Base-by-base conservation (phyloP, 768 basidiomycete genomes). In the Leucosporidium scottii region DNA sequence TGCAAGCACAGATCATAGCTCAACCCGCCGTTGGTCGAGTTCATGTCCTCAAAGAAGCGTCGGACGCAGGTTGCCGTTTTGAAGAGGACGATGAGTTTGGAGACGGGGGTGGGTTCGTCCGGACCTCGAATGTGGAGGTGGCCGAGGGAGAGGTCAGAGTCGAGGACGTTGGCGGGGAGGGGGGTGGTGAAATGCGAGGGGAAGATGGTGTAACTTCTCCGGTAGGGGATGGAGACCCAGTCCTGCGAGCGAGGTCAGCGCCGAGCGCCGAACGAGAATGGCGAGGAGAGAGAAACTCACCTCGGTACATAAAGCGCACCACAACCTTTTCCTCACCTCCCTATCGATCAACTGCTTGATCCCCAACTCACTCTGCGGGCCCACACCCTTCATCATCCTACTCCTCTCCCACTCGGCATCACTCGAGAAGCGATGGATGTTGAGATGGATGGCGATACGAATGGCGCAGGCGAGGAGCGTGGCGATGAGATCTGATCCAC, bases 41-140 rank as follows among this genome's bases (percentile, higher is more conserved):
- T 59, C 57, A 70, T 59, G n/a, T 67, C 56, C 53, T 73, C 67
- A 51, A 69, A 73, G 62, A 62, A 73, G 4, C 63, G 57, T 1
- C 72, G 72, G 3, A 61, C 51, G 51, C 51, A 51, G 25, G 56
- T 44, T 25, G 70, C 66, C 20, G 65, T 47, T 23, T 62, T 34
- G 53, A 13, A 65, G 4, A 57, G 44, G 12, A 59, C 21, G 54
- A 68, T 25, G 47, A 67, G 59, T 36, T 71, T 71, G 12, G 64
- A 59, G 8, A 34, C 70, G 23, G 56, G 49, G 8, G 39, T 44
- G 2, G 39, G 39, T 13, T 44, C 39, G 6, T 44, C 39, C 3
- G 39, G 39, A 44, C 39, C 39, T 8, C 39, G 39, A 13, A 44
- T 44, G 39, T 9, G 39, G 18, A 64, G n/a, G 39, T 47, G 17